Evolutionary conservation across 202 grass and related monocot genomes (phyloP), one percentile per base, ranked within the genome.

Genomic region (Zizania palustris): DNA sequence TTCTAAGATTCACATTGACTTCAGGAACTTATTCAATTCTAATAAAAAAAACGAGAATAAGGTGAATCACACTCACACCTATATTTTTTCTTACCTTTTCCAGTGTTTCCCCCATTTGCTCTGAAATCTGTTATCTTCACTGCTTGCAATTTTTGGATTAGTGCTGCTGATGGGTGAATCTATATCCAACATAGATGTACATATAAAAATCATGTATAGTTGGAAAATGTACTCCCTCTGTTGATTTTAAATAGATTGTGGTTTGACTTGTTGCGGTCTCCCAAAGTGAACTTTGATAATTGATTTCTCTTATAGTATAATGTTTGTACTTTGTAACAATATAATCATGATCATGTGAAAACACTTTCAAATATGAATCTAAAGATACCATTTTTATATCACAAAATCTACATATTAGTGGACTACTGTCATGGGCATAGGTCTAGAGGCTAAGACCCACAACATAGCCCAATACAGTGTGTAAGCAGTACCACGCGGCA

Each of bases 11-110:
- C 40, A 55, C 1, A 14, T 1, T n/a, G 21, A 79, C 36, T 37
- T 13, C 1, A 4, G 7, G 38, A 67, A 41, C 41, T 20, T 56
- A 58, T 46, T 20, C 42, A 69, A 68, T 78, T 68, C 41, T 45
- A 67, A 67, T 22, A 20, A 34, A 58, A 45, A 39, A 68, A 35
- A 68, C 1, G 1, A 68, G 45, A 67, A 63, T 36, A 79, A 73
- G 85, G 85, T 87, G 63, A 73, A 15, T 61, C 61, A 11, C 28
- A 4, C 45, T 58, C n/a, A n/a, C 49, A 61, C 8, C 37, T 39
- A 65, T 51, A 9, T 34, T 82, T 59, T 46, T 76, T 28, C 11
- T 66, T 72, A 44, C n/a, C 19, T 5, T 68, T 28, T 72, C 28
- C 42, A 51, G 51, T 20, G 43, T 61, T 43, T 82, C 45, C 4